phyloP scores from a whole-genome alignment of 1,284 basidiomycete species.

The Ganoderma boninense region DNA sequence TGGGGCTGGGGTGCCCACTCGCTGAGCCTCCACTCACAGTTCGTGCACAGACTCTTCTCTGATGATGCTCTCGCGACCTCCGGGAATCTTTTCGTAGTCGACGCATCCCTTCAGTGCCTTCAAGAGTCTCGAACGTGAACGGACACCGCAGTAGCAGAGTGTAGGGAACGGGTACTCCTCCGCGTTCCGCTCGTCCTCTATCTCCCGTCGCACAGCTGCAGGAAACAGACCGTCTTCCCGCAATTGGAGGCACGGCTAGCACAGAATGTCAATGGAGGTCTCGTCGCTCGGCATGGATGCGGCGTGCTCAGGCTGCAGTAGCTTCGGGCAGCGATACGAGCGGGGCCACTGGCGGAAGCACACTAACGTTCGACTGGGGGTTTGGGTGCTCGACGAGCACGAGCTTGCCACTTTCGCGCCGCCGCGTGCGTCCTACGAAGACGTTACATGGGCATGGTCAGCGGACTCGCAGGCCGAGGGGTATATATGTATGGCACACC shows the following conservation, averaged over 20 bases:
- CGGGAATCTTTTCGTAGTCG: background rate
- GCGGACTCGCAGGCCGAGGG: too few relatives aligned
- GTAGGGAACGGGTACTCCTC: background rate
- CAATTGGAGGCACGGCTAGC: background rate
- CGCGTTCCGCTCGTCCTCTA: background rate
- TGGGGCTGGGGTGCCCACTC: background rate
- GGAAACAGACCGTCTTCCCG: background rate
- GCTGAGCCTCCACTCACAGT: background rate
- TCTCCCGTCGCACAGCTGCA: background rate
- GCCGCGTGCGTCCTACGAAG: too few relatives aligned
- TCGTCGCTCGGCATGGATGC: background rate
- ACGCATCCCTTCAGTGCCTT: conserved; percentile 3
- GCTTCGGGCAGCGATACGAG: background rate
- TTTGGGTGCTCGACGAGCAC: too few relatives aligned
- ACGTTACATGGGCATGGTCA: too few relatives aligned
- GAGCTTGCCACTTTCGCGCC: too few relatives aligned
- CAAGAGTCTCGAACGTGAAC: too few relatives aligned
- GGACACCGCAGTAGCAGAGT: background rate
- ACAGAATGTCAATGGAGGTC: background rate
- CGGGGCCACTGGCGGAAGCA: too few relatives aligned
- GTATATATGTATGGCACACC: too few relatives aligned
- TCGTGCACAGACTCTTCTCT: background rate
- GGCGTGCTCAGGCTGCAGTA: background rate
- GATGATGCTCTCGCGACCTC: too few relatives aligned
- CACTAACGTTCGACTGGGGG: too few relatives aligned